Conservation (phyloP, 2,329 filamentous ascomycete genomes). For the Penicillium brasilianum region DNA sequence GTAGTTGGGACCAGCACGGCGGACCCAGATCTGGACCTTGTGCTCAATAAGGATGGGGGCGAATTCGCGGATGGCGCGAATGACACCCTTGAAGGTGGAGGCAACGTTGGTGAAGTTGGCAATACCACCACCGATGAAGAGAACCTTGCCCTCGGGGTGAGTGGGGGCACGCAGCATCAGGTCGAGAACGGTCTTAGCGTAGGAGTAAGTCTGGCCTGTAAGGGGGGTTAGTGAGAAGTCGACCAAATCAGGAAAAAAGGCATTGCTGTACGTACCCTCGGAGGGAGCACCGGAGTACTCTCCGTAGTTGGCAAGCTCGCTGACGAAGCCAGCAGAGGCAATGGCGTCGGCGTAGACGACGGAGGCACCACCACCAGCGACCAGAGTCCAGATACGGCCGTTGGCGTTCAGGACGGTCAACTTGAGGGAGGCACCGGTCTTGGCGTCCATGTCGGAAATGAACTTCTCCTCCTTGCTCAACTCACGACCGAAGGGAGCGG, state of each 20-base stretch:
- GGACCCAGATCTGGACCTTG: constrained; percentile 98
- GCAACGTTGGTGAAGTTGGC: constrained; percentile 99
- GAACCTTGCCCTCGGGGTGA: constrained; percentile 89
- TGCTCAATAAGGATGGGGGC: constrained; percentile 86
- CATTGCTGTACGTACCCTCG: constrained; percentile 58
- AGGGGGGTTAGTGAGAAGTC: not conserved
- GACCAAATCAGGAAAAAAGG: constrained; percentile 39
- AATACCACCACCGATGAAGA: constrained; percentile 99
- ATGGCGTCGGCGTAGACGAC: constrained; percentile 99
- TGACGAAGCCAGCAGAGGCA: constrained; percentile 90
- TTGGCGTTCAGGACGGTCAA: constrained; percentile 91
- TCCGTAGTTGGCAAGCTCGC: constrained; percentile 98
- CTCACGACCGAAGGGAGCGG: constrained; percentile 97
- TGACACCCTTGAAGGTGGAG: constrained; percentile 99
- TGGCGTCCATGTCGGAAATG: constrained; percentile 97
- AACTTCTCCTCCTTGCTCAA: constrained; percentile 98
- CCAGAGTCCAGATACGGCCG: constrained; percentile 96
- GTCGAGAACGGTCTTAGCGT: constrained; percentile 94
- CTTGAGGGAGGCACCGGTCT: constrained; percentile 99
- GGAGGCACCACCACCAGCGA: constrained; percentile 98
- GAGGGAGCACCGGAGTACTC: constrained; percentile 99
- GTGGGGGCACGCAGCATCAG: constrained; percentile 92
- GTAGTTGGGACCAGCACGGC: constrained; percentile 92
- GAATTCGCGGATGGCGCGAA: constrained; percentile 91
- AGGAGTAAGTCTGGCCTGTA: constrained; percentile 86